These are phyloP conservation scores for Phytophthora parvispora DNA, from an alignment of 352 stramenopile genomes.

Conservation along the genomic window DNA sequence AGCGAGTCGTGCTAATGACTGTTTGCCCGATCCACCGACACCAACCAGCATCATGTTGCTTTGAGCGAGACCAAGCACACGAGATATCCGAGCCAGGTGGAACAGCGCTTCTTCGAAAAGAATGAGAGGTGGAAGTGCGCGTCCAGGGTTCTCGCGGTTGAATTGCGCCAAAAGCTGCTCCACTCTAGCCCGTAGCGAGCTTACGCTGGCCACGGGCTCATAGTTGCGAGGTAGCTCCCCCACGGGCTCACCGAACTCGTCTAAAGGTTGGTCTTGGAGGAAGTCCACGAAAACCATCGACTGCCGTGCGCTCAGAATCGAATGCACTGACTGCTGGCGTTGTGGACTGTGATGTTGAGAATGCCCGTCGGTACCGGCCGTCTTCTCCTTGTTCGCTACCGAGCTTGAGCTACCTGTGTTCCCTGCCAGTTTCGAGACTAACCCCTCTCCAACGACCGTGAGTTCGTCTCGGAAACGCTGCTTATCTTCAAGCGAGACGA, in stretches of 20 bases:
- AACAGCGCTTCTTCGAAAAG: constrained; percentile 93
- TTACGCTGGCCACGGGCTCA: constrained; percentile 66
- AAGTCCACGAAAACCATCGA: constrained; percentile 86
- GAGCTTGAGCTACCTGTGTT: constrained; percentile 11
- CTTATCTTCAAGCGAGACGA: constrained; percentile 84
- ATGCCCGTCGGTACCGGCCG: not conserved
- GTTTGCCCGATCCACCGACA: constrained; percentile 91
- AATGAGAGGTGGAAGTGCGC: constrained; percentile 79
- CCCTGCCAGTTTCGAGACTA: constrained; percentile 32
- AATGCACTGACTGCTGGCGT: constrained; percentile 23
- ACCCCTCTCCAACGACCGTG: constrained; percentile 47
- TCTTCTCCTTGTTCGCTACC: constrained; percentile 32
- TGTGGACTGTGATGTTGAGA: not conserved
- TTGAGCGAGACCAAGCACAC: constrained; percentile 82
- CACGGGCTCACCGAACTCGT: constrained; percentile 87
- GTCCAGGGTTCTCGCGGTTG: constrained; percentile 83
- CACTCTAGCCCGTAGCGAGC: constrained; percentile 56
- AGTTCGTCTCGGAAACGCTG: constrained; percentile 71
- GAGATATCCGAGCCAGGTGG: constrained; percentile 88
- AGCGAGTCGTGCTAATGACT: constrained; percentile 84
- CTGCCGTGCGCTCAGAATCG: constrained; percentile 9
- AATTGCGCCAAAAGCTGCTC: constrained; percentile 79
- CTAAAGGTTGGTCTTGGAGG: constrained; percentile 78
- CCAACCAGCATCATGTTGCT: constrained; percentile 94
- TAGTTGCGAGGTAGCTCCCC: constrained; percentile 88